These are phyloP conservation scores for Phialophora tarda DNA, from an alignment of 2,329 filamentous ascomycete genomes.

Conservation along the genomic window DNA sequence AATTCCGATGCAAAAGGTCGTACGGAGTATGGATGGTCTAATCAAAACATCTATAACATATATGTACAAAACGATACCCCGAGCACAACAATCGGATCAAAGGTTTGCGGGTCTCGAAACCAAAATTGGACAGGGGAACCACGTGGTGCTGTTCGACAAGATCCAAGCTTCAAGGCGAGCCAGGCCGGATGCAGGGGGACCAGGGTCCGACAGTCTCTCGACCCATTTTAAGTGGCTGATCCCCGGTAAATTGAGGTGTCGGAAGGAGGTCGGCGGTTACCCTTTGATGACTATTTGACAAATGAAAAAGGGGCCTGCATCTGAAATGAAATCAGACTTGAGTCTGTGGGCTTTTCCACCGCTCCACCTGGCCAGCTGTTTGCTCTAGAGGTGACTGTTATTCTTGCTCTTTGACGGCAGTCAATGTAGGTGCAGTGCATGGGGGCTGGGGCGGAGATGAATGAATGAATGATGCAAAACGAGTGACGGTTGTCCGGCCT, in stretches of 20 bases:
- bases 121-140: not conserved
- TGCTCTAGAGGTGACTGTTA: not conserved
- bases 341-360: not conserved
- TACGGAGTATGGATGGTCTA: not conserved
- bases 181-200: slow-evolving; percentile 7
- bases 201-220: not conserved
- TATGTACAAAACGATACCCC: not conserved
- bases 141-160: not conserved
- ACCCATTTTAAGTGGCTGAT: slow-evolving; percentile 11
- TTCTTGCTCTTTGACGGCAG: not conserved
- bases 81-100: not conserved
- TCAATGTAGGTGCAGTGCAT: not conserved
- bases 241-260: slow-evolving; percentile 17
- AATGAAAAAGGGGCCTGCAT: slow-evolving; percentile 11
- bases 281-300: slow-evolving; percentile 7
- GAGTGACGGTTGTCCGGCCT: not conserved
- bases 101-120: not conserved
- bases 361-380: not conserved
- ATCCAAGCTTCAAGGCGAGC: slow-evolving; percentile 7
- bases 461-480: not conserved
- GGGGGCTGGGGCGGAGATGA: not conserved
- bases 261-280: slow-evolving; percentile 23
- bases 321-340: not conserved
- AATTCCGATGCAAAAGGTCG: not conserved
- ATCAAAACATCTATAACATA: not conserved